These are phyloP conservation scores for Drechslerella dactyloides DNA, from an alignment of 2,329 filamentous ascomycete genomes.

Conservation along the genomic window DNA sequence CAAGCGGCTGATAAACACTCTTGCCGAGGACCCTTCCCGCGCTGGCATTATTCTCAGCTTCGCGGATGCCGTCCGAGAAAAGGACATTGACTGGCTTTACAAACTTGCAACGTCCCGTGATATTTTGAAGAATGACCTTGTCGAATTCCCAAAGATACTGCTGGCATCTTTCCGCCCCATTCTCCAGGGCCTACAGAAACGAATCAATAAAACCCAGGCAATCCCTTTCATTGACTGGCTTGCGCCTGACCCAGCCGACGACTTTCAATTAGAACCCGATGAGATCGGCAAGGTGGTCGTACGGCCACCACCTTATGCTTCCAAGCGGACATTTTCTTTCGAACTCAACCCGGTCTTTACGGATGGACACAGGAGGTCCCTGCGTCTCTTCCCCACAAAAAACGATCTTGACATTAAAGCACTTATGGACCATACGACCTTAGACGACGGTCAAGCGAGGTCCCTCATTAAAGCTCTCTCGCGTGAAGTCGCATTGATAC, in stretches of 20 bases:
- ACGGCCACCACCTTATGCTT: constrained; percentile 64
- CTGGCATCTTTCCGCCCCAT: constrained; percentile 67
- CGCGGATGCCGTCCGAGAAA: constrained; percentile 51
- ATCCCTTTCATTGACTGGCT: constrained; percentile 64
- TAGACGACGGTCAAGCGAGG: constrained; percentile 64
- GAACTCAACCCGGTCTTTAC: constrained; percentile 56
- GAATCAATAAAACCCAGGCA: constrained; percentile 59
- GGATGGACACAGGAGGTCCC: constrained; percentile 13
- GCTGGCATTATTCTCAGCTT: constrained; percentile 53
- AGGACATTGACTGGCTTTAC: constrained; percentile 46
- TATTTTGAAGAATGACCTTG: constrained; percentile 57
- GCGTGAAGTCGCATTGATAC: constrained; percentile 67
- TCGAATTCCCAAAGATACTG: constrained; percentile 69
- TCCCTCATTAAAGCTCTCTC: constrained; percentile 65
- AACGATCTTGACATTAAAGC: constrained; percentile 42
- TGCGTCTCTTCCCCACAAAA: constrained; percentile 24
- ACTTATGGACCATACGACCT: constrained; percentile 58
- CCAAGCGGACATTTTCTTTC: constrained; percentile 62
- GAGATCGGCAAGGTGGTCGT: constrained; percentile 55
- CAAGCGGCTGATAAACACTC: constrained; percentile 17
- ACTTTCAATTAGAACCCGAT: constrained; percentile 22
- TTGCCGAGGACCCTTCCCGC: constrained; percentile 51
- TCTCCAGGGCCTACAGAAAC: constrained; percentile 65
- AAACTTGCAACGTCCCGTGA: neutral
- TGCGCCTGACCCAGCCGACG: constrained; percentile 55